A percentile compares a stretch with the other conserved stretches of the same genome.
phyloP scores from a whole-genome alignment of 352 stramenopile species.

The Phytophthora brassicae region DNA sequence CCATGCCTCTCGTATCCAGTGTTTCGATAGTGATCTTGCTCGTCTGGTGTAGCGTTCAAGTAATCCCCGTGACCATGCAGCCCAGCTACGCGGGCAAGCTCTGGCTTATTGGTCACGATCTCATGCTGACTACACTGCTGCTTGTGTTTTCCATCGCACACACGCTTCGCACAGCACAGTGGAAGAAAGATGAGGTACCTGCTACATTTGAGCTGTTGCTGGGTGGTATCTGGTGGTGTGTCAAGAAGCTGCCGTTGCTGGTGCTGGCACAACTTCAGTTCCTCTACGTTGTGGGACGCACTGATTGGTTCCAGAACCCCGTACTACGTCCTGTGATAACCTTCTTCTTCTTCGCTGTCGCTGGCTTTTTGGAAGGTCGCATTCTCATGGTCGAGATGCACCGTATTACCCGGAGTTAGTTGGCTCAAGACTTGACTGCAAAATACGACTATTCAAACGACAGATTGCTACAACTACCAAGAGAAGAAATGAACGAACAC shows the following conservation, averaged over 20 bases:
- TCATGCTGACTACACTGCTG: constrained; percentile 61
- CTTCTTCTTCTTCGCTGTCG: constrained; percentile 44
- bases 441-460: constrained; percentile 27
- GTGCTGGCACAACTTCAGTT: constrained; percentile 51
- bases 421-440: too few species aligned
- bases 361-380: constrained; percentile 48
- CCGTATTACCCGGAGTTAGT: constrained; percentile 50
- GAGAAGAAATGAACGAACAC: constrained; percentile 1
- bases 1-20: constrained; percentile 69
- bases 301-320: constrained; percentile 74
- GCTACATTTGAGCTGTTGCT: constrained; percentile 53
- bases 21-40: constrained; percentile 51
- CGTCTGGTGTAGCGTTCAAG: constrained; percentile 50
- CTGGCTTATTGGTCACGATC: constrained; percentile 64
- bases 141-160: constrained; percentile 69
- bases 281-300: constrained; percentile 63
- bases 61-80: constrained; percentile 66
- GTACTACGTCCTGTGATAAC: constrained; percentile 72
- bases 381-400: constrained; percentile 63
- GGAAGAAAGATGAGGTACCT: constrained; percentile 74
- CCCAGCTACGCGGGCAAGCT: constrained; percentile 65
- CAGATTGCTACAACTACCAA: constrained; percentile 2
- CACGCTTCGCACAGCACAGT: constrained; percentile 62
- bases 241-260: constrained; percentile 53
- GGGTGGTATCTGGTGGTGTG: constrained; percentile 47